A percentile compares a stretch with the other conserved stretches of the same genome.
phyloP scores from a whole-genome alignment of 306 rosid genomes.

The Quercus suber region DNA sequence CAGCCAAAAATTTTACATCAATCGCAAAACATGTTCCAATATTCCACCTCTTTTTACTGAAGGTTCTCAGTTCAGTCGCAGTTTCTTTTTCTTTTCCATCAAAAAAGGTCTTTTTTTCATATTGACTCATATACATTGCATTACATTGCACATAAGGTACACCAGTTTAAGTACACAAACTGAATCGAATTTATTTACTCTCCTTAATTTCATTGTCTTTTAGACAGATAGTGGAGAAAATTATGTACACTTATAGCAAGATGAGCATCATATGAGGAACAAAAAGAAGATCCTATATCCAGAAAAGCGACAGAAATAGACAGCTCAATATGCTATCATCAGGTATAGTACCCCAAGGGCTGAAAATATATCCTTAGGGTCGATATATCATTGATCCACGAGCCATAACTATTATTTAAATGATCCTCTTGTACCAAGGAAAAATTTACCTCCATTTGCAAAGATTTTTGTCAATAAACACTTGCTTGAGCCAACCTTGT shows the following conservation, averaged over 20 bases:
- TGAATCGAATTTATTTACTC: background rate
- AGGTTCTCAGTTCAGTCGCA: background rate
- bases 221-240: background rate
- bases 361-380: background rate
- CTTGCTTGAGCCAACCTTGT: slow-evolving; percentile 56
- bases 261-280: background rate
- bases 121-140: background rate
- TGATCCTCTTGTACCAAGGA: slow-evolving; percentile 14
- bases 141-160: background rate
- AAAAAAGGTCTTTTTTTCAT: background rate
- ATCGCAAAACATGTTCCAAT: background rate
- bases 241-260: background rate
- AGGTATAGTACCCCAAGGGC: background rate
- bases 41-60: background rate
- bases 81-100: background rate
- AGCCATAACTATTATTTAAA: background rate
- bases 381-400: background rate
- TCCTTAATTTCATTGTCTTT: background rate
- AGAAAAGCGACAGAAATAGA: background rate
- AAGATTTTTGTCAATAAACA: slow-evolving; percentile 28
- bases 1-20: background rate
- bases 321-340: background rate
- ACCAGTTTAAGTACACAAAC: background rate
- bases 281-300: background rate
- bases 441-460: slow-evolving; percentile 14